Evolutionary conservation across 495 filamentous ascomycete genomes (phyloP), one percentile per base, ranked within the genome.

Genomic region (Penicillium subrubescens): DNA sequence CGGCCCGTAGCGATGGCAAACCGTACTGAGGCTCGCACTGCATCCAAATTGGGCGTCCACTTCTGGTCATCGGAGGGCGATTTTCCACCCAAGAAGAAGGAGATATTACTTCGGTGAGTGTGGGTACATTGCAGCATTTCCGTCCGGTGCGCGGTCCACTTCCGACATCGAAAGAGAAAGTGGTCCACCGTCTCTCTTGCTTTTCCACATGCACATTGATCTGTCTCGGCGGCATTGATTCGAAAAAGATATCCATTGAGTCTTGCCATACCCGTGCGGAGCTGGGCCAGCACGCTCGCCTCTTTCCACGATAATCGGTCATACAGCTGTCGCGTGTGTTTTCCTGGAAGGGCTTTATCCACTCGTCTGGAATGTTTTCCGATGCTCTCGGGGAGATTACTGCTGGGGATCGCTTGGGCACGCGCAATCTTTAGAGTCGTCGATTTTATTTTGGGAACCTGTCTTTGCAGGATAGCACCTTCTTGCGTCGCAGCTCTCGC

Each of bases 91-190:
- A 77, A 57, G 67, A 74, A 75, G 56, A 71, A 75, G 59, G 64
- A 76, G 44, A 81, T 68, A 51, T 76, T 76, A 15, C 73, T 66
- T 72, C 72, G 64, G 62, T 70, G 65, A 52, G 66, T 71, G 8
- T 69, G 29, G 57, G 75, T 75, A 46, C 48, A 75, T 71, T 73
- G 63, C 17, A 78, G 67, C 60, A 80, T 70, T 66, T 73, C 65
- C 63, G 60, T 66, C 68, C 70, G 68, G 39, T 75, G 41, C 34
- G 65, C 53, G 2, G 69, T 71, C 75, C 62, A 76, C 56, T 65
- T 73, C 33, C 27, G 63, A 66, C 69, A 78, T 72, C 72, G 64
- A 57, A 48, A 72, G 25, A 76, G 71, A 52, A 79, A 77, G 72
- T 77, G 73, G 39, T 76, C 63, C 21, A 72, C 68, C 4, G 69